A percentile compares a stretch with the other conserved stretches of the same genome.
phyloP scores from a whole-genome alignment of 2,329 filamentous ascomycete genomes.

The Apiospora koreana region DNA sequence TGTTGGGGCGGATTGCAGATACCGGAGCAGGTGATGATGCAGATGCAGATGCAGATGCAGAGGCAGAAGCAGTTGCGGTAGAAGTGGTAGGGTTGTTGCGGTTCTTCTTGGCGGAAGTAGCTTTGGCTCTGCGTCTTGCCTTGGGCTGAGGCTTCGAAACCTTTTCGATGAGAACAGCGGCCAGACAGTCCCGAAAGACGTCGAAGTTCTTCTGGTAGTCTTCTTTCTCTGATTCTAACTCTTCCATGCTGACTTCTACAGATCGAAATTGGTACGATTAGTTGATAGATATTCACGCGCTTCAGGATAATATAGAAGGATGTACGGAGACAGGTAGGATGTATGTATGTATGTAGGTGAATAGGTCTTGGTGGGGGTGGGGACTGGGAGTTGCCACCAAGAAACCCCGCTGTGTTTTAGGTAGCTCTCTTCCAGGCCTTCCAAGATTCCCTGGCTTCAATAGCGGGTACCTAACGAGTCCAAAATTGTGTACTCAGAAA shows the following conservation, averaged over 20 bases:
- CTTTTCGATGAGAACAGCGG: conserved; percentile 66
- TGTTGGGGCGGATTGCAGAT: not conserved
- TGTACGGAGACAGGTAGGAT: too few relatives aligned
- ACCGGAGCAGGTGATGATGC: too few relatives aligned
- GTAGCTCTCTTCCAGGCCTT: too few relatives aligned
- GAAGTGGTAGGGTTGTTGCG: not conserved
- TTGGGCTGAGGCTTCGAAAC: conserved; percentile 45
- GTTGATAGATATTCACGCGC: too few relatives aligned
- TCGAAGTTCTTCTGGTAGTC: conserved; percentile 55
- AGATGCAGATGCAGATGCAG: not conserved
- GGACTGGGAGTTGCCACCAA: not conserved
- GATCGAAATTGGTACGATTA: not conserved
- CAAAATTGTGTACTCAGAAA: too few relatives aligned
- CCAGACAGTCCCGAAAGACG: conserved; percentile 74
- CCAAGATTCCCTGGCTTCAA: too few relatives aligned
- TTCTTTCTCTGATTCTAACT: conserved; percentile 14
- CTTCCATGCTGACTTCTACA: not conserved
- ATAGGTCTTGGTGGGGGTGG: too few relatives aligned
- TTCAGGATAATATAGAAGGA: too few relatives aligned
- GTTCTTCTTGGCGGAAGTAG: conserved; percentile 30
- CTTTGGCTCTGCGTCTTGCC: conserved; percentile 45
- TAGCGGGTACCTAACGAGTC: too few relatives aligned
- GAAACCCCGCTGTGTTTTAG: not conserved
- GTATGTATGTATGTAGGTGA: too few relatives aligned
- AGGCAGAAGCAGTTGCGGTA: not conserved